These are phyloP conservation scores for Claviceps paspali DNA, from an alignment of 2,329 filamentous ascomycete genomes.

Conservation along the genomic window DNA sequence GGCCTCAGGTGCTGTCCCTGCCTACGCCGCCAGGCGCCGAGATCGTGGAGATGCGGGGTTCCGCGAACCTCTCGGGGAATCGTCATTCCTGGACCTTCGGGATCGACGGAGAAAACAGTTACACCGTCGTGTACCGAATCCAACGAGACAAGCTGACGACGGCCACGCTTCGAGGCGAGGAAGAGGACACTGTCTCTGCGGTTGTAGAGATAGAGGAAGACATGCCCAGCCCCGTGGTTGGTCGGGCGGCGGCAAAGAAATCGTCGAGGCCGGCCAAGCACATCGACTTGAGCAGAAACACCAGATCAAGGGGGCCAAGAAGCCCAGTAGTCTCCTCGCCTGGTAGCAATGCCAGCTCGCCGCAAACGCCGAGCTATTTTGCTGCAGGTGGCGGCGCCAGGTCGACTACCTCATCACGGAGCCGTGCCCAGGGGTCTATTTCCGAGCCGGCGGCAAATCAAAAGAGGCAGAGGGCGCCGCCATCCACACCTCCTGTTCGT, in stretches of 20 bases:
- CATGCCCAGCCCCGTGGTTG: conserved; percentile 2
- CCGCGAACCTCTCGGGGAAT: conserved; percentile 6
- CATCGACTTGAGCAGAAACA: neutral
- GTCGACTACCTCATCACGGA: neutral
- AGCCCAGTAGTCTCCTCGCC: conserved; percentile 1
- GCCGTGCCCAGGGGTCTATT: neutral
- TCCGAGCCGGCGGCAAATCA: conserved; percentile 24
- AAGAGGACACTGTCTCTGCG: conserved; percentile 13
- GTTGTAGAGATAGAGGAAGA: conserved; percentile 16
- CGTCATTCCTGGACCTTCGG: conserved; percentile 6
- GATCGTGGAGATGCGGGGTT: conserved; percentile 33
- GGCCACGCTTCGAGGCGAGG: conserved; percentile 22
- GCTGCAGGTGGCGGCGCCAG: neutral
- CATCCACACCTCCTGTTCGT: conserved; percentile 8
- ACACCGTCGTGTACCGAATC: conserved; percentile 44
- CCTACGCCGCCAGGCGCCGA: conserved; percentile 43
- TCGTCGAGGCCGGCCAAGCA: neutral
- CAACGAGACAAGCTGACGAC: conserved; percentile 34
- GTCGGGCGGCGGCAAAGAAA: neutral
- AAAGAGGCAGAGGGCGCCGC: conserved; percentile 27
- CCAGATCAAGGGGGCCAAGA: neutral
- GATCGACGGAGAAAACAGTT: conserved; percentile 20
- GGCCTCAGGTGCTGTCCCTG: conserved; percentile 33
- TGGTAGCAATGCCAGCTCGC: conserved; percentile 4
- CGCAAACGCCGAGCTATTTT: conserved; percentile 6